These are phyloP conservation scores for Fusarium sp. DNA, from an alignment of 2,329 filamentous ascomycete genomes.

Conservation along the genomic window DNA sequence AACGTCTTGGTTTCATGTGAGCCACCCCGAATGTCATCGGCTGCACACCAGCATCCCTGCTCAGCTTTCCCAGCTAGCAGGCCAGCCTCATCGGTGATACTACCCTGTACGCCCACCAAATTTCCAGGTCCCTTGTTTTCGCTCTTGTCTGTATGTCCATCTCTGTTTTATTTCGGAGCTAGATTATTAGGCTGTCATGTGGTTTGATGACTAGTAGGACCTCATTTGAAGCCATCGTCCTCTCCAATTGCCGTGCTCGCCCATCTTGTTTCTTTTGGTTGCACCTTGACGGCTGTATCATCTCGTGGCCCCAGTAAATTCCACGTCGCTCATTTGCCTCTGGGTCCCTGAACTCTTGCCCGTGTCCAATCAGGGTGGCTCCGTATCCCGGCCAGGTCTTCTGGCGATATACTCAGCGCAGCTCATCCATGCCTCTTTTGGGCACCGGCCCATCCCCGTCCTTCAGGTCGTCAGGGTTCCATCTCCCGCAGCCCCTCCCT, in stretches of 20 bases:
- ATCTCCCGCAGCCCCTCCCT: conserved; percentile 19
- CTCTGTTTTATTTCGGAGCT: no score
- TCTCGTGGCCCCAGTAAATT: conserved; percentile 5
- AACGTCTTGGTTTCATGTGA: conserved; percentile 40
- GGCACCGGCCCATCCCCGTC: conserved; percentile 4
- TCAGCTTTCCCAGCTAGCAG: conserved; percentile 38
- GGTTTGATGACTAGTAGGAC: conserved; percentile 2
- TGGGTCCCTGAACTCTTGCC: conserved; percentile 18
- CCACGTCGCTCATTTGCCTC: conserved; percentile 16
- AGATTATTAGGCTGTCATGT: not conserved
- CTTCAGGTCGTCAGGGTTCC: conserved; percentile 17
- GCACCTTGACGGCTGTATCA: conserved; percentile 4
- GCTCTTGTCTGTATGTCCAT: not conserved
- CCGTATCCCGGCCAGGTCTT: conserved; percentile 26
- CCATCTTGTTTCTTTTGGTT: conserved; percentile 9
- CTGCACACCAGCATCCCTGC: conserved; percentile 32
- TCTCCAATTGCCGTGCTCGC: conserved; percentile 13
- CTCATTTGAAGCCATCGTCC: not conserved
- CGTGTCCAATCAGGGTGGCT: conserved; percentile 20
- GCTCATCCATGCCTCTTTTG: conserved; percentile 1
- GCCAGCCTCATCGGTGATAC: conserved; percentile 42
- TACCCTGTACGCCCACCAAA: conserved; percentile 23
- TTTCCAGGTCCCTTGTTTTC: conserved; percentile 25
- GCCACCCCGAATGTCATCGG: conserved; percentile 41
- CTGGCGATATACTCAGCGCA: not conserved